Base-by-base conservation (phyloP, 2,329 filamentous ascomycete species). In the Penicillium sp. region DNA sequence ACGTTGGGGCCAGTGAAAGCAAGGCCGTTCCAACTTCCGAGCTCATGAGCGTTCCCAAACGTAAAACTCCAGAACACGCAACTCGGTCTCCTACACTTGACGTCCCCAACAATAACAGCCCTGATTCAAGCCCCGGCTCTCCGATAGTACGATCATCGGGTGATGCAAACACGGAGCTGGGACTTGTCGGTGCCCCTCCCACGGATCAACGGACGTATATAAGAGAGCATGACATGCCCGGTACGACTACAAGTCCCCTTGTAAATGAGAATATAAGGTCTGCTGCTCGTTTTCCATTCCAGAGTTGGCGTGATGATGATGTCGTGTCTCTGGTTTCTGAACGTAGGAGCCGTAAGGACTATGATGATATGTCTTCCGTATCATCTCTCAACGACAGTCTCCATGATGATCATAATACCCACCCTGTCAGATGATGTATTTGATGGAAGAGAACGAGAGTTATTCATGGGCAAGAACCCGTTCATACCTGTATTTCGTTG, bases 291-390 rank as follows among this genome's bases (percentile, higher is more conserved):
- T 64, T 62, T 31, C 59, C 60, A 4, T 66, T 62, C 35, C 55
- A 60, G 18, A 48, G 57, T 45, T 53, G 24, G 10, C 18, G 27
- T 31, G 52, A 55, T 9, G 59, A 61, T 45, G 63, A 64, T 49
- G 53, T 47, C 12, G 48, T 64, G 20, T 68, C 66, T 8, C 52
- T 58, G 12, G 47, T 69, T 20, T 69, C 65, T 37, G 47, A 46
- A 3, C 40, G 46, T 3, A 48, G 28, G 15, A 25, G 25, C 18
- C 27, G 38, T 25, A 52, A 48, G 8, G 58, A 59, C 12, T 53
- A 60, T 32, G 64, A 67, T 56, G 62, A 66, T 44, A 41, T 65
- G 29, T 69, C 66, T 20, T 63, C 64, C 31, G 64, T 69, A 3
- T 69, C 64, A 20, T 66, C 64, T 2, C 57, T 68, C 42, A 52